Conservation (phyloP, 257 asterid species). For the Osmanthus fragrans region DNA sequence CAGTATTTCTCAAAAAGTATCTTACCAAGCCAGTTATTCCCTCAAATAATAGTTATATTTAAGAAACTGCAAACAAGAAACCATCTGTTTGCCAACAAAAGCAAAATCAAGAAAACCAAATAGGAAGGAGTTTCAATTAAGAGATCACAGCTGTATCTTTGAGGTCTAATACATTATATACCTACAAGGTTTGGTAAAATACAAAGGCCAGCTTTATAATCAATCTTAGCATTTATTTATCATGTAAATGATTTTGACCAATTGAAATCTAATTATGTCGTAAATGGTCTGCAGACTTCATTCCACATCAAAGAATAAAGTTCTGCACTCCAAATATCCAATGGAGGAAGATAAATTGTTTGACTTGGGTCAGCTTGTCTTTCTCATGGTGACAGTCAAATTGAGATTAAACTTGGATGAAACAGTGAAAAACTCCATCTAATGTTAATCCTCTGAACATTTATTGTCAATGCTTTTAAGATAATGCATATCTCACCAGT, state of each 20-base stretch:
- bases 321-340: not conserved
- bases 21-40: not conserved
- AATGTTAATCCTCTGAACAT: slow-evolving; percentile 18
- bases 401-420: not conserved
- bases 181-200: not conserved
- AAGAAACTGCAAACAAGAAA: not conserved
- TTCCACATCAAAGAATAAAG: not conserved
- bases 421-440: not conserved
- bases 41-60: not conserved
- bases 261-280: not conserved
- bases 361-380: not conserved
- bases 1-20: not conserved
- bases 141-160: not conserved
- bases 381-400: not conserved
- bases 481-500: slow-evolving; percentile 52
- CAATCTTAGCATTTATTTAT: not conserved
- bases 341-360: not conserved
- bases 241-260: slow-evolving; percentile 23
- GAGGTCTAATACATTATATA: not conserved
- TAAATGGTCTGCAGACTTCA: not conserved
- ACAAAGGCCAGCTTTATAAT: not conserved
- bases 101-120: not conserved
- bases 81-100: not conserved
- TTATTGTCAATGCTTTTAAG: not conserved
- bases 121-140: slow-evolving; percentile 17